Base-by-base conservation (phyloP, 148 eudicot species). In the Cornus controversa region DNA sequence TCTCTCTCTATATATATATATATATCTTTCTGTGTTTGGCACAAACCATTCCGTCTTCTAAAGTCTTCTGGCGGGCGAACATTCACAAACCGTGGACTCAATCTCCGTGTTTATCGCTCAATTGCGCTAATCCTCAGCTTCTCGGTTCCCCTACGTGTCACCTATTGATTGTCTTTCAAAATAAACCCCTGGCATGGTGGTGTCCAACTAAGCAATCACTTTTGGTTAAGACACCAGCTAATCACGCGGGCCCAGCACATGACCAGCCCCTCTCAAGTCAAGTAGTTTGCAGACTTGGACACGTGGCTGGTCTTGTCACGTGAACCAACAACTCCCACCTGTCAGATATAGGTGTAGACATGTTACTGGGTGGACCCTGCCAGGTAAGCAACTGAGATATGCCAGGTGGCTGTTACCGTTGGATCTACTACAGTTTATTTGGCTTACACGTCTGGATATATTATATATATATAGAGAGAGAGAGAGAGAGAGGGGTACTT, bases 71-170 rank as follows among this genome's bases (percentile, higher is more conserved):
- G 64, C 64, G 64, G 64, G 25, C 64, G 25, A n/a, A 60, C 8
- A 60, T 22, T 60, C 25, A 60, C 64, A 64, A 26, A 14, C 27
- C 45, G 7, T 27, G 64, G 65, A 54, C 74, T 25, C 74, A 53
- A 71, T 71, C 72, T 69, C 81, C 81, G 72, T 67, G 81, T 71
- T 73, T 67, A 71, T 54, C 81, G 81, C 77, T 67, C 77, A 79
- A 66, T 63, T 24, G 15, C 53, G 47, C 71, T 27, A 0, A 31
- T 4, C 13, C 66, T 27, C 69, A 66, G 6, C 25, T n/a, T 24
- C 24, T 26, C 20, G 8, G 2, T n/a, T 16, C n/a, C 10, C 31
- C 64, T 75, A 70, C 78, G 78, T 75, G 82, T 72, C 31, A 0
- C 53, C 26, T 2, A 4, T 6, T 60, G 23, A 60, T 22, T 60